Percentiles rank a stretch among this genome's conserved stretches.
phyloP scores from a whole-genome alignment of 768 basidiomycete genomes.

The Exsudoporus frostii region DNA sequence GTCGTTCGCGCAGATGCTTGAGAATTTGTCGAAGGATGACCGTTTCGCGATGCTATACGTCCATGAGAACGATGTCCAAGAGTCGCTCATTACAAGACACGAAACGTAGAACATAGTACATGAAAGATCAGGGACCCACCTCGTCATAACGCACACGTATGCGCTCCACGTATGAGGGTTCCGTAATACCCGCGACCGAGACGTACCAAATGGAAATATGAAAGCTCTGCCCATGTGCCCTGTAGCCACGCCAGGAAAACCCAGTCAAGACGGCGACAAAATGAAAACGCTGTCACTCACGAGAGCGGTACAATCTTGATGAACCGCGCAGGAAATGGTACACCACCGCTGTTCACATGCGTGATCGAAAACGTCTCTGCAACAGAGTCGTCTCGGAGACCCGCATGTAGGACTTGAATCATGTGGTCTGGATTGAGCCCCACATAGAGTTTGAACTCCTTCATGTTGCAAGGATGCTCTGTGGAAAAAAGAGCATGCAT shows the following conservation, averaged over 20 bases:
- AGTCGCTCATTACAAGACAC: not conserved
- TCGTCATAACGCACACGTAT: conserved; percentile 56
- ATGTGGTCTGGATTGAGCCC: conserved; percentile 64
- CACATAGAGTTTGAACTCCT: conserved; percentile 72
- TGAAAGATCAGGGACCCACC: conserved; percentile 38
- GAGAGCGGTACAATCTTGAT: conserved; percentile 75
- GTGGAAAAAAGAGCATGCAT: not conserved
- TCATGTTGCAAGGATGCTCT: conserved; percentile 86
- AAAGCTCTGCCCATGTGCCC: conserved; percentile 69
- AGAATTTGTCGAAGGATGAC: conserved; percentile 53
- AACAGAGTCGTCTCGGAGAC: conserved; percentile 61
- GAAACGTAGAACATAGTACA: not conserved
- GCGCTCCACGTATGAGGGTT: conserved; percentile 54
- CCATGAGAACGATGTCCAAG: not conserved
- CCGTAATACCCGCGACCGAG: conserved; percentile 55
- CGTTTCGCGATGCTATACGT: conserved; percentile 59
- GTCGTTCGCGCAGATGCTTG: conserved; percentile 67
- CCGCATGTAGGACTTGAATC: conserved; percentile 60
- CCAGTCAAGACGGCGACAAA: not conserved
- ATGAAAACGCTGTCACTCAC: conserved; percentile 39
- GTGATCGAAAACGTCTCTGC: conserved; percentile 63
- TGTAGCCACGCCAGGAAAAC: conserved; percentile 22
- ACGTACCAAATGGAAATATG: conserved; percentile 82
- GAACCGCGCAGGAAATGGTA: conserved; percentile 62
- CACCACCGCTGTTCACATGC: conserved; percentile 52